Base-by-base conservation (phyloP, 2,329 filamentous ascomycete genomes). In the Zymoseptoria pseudotritici region DNA sequence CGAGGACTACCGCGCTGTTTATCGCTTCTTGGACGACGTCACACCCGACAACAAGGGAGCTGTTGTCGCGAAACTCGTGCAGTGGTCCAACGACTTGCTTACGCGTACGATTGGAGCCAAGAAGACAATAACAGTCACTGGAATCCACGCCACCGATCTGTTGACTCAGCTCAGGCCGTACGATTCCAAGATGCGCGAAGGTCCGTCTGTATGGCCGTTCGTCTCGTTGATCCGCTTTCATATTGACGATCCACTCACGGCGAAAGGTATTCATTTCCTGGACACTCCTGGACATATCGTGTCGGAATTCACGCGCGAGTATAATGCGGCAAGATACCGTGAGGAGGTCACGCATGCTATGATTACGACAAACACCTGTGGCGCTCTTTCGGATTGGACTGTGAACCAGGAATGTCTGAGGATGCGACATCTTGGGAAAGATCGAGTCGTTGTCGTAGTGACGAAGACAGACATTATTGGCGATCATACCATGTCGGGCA, bases 231-330 rank as follows among this genome's bases (percentile, higher is more conserved):
- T 69, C 21, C 53, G 62, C 3, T 62, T 67, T 6, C 53, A 57
- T 20, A 56, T 69, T 2, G 56, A 65, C 17, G 31, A 58, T 50
- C 53, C 56, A 4, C 62, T 68, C 4, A 58, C 62, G 11, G 54
- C 63, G 3, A 26, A 61, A 9, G 59, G 61, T 6, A 63, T 69
- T n/a, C 53, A 52, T 17, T 56, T 69, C 2, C 49, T 68, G 9
- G 66, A 69, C 51, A 22, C 58, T 21, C 66, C 67, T 6, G 67
- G 65, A 1, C 54, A 62, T 0, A 59, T 60, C 6, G 67, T 67
- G 50, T 42, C 54, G 20, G 65, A 67, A 36, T 55, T 22, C 7
- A 63, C 59, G 26, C 61, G 66, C 11, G 49, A 21, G 2, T 19
- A 36, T 4, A 65, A 58, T 10, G 64, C 64, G 0, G 9, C 54